Evolutionary conservation across 2,329 filamentous ascomycete species (phyloP), one percentile per base, ranked within the genome.

Genomic region (Aspergillus ibericus): DNA sequence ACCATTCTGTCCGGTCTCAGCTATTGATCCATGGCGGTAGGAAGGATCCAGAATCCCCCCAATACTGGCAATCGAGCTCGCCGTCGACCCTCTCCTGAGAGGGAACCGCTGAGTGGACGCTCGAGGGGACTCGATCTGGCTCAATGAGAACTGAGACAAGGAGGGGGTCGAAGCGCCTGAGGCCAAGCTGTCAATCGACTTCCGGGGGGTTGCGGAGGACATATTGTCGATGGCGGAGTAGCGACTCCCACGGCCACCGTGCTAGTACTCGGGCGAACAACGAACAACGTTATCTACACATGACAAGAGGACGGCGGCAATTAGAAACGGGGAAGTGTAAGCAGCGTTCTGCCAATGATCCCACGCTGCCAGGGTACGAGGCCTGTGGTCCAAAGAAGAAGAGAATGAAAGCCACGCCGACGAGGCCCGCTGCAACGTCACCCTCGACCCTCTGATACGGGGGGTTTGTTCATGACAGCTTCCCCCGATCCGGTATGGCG

Each of bases 31-130:
- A 81, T 77, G 76, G 61, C 82, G 74, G 74, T 82, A 67, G 70
- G 85, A 84, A 8, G 85, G 87, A 71, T 96, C 92, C 60, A 96
- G 79, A 35, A 86, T 83, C n/a, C 92, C 92, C 61, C 92, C 92
- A 72, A 96, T 87, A 32, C 93, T 97, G 71, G 88, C 87, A 66
- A 93, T 86, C 20, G 93, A 97, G 80, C 92, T 96, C 46, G 93
- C 88, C 25, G 88, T 90, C 55, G 95, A 98, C 62, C 87, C 90
- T 75, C 92, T 85, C 71, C 93, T 76, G 63, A 75, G 70, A 61
- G 72, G 71, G 64, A 68, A 68, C 55, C 74, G 67, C 38, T 75
- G 72, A 46, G 73, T 66, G 51, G 71, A 66, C 9, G 69, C 62
- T 13, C 72, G 72, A 36, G 72, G 71, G 20, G 71, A 75, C 50